Percentiles rank a stretch among this genome's conserved stretches.
These are phyloP conservation scores for Epichloe typhina DNA, from an alignment of 2,329 filamentous ascomycete species.

Conservation along the genomic window DNA sequence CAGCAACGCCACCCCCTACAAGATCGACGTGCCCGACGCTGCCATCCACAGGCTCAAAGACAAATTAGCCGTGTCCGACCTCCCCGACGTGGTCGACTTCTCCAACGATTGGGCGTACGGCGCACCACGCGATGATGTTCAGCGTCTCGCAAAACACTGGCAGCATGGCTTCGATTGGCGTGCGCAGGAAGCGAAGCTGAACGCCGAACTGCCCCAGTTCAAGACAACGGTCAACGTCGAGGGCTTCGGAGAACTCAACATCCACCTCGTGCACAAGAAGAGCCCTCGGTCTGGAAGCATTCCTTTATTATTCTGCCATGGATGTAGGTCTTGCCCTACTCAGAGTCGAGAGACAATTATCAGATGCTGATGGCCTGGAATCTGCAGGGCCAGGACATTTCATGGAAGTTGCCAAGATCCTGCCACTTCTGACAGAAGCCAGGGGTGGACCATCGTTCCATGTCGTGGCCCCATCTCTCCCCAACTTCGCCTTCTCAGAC, in stretches of 20 bases:
- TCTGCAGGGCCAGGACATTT: conserved; percentile 50
- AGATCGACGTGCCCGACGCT: conserved; percentile 20
- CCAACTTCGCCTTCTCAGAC: conserved; percentile 33
- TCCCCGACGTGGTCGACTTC: conserved; percentile 19
- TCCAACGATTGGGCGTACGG: conserved; percentile 22
- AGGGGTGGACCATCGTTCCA: conserved; percentile 32
- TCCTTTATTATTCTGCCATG: conserved; percentile 42
- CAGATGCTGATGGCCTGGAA: background rate
- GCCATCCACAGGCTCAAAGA: conserved; percentile 16
- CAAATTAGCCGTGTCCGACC: conserved; percentile 19
- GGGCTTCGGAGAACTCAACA: conserved; percentile 42
- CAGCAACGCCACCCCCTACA: conserved; percentile 17
- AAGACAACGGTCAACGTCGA: conserved; percentile 37
- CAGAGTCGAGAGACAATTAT: background rate
- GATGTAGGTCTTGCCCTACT: conserved; percentile 7
- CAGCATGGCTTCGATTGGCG: conserved; percentile 48
- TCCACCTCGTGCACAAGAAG: conserved; percentile 52
- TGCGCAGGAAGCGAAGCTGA: conserved; percentile 42
- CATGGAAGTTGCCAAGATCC: conserved; percentile 49
- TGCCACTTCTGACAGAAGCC: conserved; percentile 31
- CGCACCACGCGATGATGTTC: conserved; percentile 18
- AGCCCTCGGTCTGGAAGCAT: conserved; percentile 39
- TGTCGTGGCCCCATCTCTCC: conserved; percentile 43
- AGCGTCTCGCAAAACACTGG: conserved; percentile 24
- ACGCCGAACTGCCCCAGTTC: conserved; percentile 43